These are phyloP conservation scores for Colletotrichum coccodes DNA, from an alignment of 2,329 filamentous ascomycete genomes.

Conservation along the genomic window DNA sequence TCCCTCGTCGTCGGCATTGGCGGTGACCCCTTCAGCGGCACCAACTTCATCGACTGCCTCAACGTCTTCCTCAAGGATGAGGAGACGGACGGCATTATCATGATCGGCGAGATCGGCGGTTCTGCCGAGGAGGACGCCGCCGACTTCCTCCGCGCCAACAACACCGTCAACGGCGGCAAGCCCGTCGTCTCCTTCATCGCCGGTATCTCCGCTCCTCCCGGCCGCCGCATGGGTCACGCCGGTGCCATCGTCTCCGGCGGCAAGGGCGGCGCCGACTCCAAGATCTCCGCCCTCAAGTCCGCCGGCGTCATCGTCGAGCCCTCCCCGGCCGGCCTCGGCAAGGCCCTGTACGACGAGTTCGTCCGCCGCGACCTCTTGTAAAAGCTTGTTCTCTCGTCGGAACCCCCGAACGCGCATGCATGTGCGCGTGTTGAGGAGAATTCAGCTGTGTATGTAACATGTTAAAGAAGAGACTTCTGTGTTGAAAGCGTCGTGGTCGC, in stretches of 20 bases:
- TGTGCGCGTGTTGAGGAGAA: conserved; percentile 11
- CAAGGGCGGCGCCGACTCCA: conserved; percentile 97
- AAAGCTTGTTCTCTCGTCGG: conserved; percentile 38
- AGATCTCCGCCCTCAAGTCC: conserved; percentile 93
- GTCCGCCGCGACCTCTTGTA: conserved; percentile 96
- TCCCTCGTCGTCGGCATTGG: conserved; percentile 98
- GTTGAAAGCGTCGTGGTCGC: conserved; percentile 17
- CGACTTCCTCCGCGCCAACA: conserved; percentile 92
- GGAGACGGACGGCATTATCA: conserved; percentile 99
- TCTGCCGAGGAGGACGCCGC: conserved; percentile 98
- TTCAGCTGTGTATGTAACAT: conserved; percentile 33
- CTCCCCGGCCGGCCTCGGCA: conserved; percentile 90
- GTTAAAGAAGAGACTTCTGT: conserved; percentile 28
- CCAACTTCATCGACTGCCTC: conserved; percentile 99
- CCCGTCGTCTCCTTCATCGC: conserved; percentile 98
- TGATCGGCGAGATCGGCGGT: conserved; percentile 99
- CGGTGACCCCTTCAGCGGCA: conserved; percentile 97
- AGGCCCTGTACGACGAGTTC: conserved; percentile 94
- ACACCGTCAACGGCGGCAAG: conserved; percentile 86
- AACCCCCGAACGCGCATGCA: background rate
- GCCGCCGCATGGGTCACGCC: conserved; percentile 97
- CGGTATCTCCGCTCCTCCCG: conserved; percentile 95
- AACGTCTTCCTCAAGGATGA: conserved; percentile 95
- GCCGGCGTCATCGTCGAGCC: conserved; percentile 97
- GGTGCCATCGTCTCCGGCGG: conserved; percentile 97